Evolutionary conservation across 345 rosid genomes (phyloP).

Genomic region (Euphorbia lathyris): DNA sequence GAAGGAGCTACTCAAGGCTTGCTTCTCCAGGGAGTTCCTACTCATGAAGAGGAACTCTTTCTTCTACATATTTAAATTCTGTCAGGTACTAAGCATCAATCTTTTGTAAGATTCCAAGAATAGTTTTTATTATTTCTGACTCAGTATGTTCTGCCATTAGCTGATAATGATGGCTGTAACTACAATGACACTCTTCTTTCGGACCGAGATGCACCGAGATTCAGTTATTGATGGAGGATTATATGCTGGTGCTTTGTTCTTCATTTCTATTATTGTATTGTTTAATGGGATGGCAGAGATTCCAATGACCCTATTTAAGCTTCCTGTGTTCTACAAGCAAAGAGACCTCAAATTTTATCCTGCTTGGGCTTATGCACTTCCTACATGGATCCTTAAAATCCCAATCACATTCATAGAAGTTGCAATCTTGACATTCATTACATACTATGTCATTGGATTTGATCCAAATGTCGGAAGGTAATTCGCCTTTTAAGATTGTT

Average conservation of each 20-base stretch:
- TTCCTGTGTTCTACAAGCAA: slow-evolving; percentile 79
- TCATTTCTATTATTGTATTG: slow-evolving; percentile 41
- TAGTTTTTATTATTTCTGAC: neutral
- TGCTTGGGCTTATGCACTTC: slow-evolving; percentile 71
- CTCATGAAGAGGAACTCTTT: slow-evolving; percentile 59
- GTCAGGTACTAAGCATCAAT: neutral
- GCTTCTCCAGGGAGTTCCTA: slow-evolving; percentile 44
- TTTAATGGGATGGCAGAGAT: slow-evolving; percentile 71
- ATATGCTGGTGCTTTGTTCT: slow-evolving; percentile 61
- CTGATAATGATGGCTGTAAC: slow-evolving; percentile 33
- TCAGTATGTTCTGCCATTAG: slow-evolving; percentile 25
- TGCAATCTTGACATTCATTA: slow-evolving; percentile 44
- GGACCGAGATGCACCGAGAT: slow-evolving; percentile 53
- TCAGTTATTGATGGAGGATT: slow-evolving; percentile 46
- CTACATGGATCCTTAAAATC: slow-evolving; percentile 70
- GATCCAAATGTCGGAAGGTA: slow-evolving; percentile 75
- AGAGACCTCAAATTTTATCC: slow-evolving; percentile 66
- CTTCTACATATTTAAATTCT: slow-evolving; percentile 47
- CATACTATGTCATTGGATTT: slow-evolving; percentile 65
- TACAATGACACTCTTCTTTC: slow-evolving; percentile 49
- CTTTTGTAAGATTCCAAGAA: neutral
- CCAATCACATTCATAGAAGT: slow-evolving; percentile 70
- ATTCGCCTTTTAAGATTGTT: neutral
- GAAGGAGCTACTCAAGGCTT: slow-evolving; percentile 46
- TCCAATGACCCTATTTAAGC: slow-evolving; percentile 68